Base-by-base conservation (phyloP, 2,329 filamentous ascomycete species). In the Simplicillium sp. region DNA sequence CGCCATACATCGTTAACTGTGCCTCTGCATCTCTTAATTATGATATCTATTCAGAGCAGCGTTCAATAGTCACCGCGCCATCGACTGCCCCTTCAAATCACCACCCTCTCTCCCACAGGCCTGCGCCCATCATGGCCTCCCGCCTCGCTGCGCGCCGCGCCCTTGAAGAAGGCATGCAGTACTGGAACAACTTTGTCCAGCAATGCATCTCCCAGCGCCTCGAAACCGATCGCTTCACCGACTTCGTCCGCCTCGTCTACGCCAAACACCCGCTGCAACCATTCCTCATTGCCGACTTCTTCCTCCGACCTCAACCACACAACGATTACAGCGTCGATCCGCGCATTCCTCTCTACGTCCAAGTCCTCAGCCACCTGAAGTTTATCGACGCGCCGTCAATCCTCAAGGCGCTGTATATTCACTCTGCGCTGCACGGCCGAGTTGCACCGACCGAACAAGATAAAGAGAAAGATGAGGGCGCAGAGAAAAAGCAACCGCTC, bases 291-390 rank as follows among this genome's bases (percentile, higher is more conserved):
- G 74, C 77, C 59, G 70, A 80, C 48, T 56, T 82, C 39, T 71
- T 79, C 49, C 62, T 84, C 33, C 68, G 68, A 17, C 78, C 79
- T 3, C 66, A 67, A 34, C 59, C 64, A 15, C 55, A 57, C 38
- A 70, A 70, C 50, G 52, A 58, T 48, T 61, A 72, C 51, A 69
- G 61, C 42, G 68, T 79, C 50, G 77, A 83, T 48, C 73, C 75
- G 8, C 70, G 76, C 46, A 65, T 80, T 8, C 68, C 71, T 1
- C 67, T 64, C n/a, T 84, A 81, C 53, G 55, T 82, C 9, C 67
- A 80, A 47, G 61, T 68, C 14, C 67, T 83, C 36, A 64, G 72
- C 34, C 59, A 66, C 28, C 66, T 68, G 37, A 62, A 66, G 28
- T 65, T 72, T 43, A 60, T 82, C 45, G 69, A 78, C 47, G 66